Conservation (phyloP, 192 early-diverging fungal species). For the Umbelopsis ramanniana region DNA sequence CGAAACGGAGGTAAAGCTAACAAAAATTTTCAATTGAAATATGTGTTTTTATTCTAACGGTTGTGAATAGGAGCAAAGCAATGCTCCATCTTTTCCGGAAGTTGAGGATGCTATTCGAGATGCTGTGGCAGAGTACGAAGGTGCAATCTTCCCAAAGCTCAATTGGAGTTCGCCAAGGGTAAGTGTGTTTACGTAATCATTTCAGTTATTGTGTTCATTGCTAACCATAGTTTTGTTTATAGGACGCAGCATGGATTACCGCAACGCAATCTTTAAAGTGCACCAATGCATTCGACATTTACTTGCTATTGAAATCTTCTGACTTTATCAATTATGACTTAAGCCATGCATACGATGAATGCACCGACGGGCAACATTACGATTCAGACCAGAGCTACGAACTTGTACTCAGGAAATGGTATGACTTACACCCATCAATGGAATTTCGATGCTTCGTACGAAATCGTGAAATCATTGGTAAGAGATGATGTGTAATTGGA, state of each 20-base stretch:
- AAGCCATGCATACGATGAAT: constrained; percentile 73
- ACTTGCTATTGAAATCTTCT: constrained; percentile 87
- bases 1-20: constrained; percentile 12
- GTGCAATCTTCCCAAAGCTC: constrained; percentile 90
- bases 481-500: background rate
- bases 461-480: constrained; percentile 70
- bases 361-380: constrained; percentile 40
- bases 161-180: constrained; percentile 94
- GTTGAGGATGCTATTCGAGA: constrained; percentile 64
- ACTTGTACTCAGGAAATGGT: constrained; percentile 90
- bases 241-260: constrained; percentile 92
- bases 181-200: background rate
- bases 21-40: no score
- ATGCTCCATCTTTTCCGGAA: constrained; percentile 67
- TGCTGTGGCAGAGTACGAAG: constrained; percentile 74
- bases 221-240: background rate
- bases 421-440: constrained; percentile 86
- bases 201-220: background rate
- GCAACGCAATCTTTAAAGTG: constrained; percentile 81
- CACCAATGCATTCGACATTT: constrained; percentile 76
- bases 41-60: no score
- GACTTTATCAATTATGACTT: constrained; percentile 92
- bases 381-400: constrained; percentile 45
- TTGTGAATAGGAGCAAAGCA: constrained; percentile 23
- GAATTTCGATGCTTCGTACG: constrained; percentile 96